These are phyloP conservation scores for Cladosporium sp. DNA, from an alignment of 2,329 filamentous ascomycete species.

Conservation along the genomic window DNA sequence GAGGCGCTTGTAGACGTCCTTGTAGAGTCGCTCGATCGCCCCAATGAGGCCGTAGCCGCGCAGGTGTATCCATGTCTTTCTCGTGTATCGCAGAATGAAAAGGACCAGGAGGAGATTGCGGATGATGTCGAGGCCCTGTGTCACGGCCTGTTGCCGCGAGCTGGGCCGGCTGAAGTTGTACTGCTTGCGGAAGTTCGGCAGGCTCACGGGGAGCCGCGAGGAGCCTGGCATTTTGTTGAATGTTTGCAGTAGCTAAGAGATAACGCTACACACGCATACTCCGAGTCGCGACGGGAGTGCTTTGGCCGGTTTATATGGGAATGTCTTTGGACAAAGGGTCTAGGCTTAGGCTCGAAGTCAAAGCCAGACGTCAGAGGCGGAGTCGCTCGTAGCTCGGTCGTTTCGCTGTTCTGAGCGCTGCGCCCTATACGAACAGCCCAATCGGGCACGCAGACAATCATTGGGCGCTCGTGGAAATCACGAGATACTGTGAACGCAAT, in stretches of 20 bases:
- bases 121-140: constrained; percentile 36
- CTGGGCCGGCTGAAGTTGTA: constrained; percentile 17
- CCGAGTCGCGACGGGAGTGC: no score
- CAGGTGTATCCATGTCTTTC: constrained; percentile 74
- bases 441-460: neutral
- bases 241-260: no score
- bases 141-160: constrained; percentile 20
- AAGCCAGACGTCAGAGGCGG: neutral
- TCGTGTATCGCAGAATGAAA: constrained; percentile 77
- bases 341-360: neutral
- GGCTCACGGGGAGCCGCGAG: constrained; percentile 7
- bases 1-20: constrained; percentile 60
- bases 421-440: neutral
- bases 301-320: no score
- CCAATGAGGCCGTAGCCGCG: constrained; percentile 84
- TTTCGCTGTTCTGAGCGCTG: neutral
- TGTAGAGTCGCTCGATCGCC: constrained; percentile 68
- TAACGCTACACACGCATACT: no score
- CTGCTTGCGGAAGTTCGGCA: constrained; percentile 21
- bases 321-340: no score
- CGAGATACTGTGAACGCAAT: no score
- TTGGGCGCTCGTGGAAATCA: no score
- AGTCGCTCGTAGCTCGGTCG: neutral
- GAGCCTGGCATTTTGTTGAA: constrained; percentile 5
- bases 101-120: constrained; percentile 85